Base-by-base conservation (phyloP, 306 rosid genomes). In the Begonia masoniana region DNA sequence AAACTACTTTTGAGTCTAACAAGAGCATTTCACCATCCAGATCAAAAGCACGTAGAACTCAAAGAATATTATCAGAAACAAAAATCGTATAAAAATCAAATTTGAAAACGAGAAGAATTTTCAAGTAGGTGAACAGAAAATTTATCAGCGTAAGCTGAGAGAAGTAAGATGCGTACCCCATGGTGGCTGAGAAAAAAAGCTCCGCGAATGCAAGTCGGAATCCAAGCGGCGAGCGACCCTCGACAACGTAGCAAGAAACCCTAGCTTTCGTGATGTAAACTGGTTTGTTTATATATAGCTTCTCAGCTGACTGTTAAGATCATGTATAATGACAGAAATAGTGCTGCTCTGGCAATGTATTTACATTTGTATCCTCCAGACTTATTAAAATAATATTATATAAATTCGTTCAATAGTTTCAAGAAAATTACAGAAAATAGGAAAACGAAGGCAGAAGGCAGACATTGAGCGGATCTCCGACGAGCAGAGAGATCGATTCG, bases 111-210 rank as follows among this genome's bases (percentile, higher is more conserved):
- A 21, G 24, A 21, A 21, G 3, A 21, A 21, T 21, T 21, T 21
- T 21, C 24, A 21, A 21, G 4, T 21, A 21, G 24, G 24, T 21
- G 24, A 21, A 21, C 24, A 3, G 24, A 21, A 21, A 21, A 21
- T 21, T 21, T 21, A 21, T 21, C 24, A 21, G 24, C 24, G 45
- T 36, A 36, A 41, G 24, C 6, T 24, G 13, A 50, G 50, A 39
- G 23, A 14, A 21, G 4, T 7, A 1, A 24, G n/a, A 60, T 49
- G 56, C 15, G 3, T 59, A 67, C 71, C 71, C 66, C 66, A 67
- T 60, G 61, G 47, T 36, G 12, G 57, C 51, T 4, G 66, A 54
- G 46, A 15, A 23, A 12, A 14, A 17, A 49, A 26, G 43, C 9
- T 16, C 46, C 12, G 23, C 41, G 16, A 47, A 57, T 23, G 42